Base-by-base conservation (phyloP, 148 eudicot species). In the Vaccinium vitisidaea region DNA sequence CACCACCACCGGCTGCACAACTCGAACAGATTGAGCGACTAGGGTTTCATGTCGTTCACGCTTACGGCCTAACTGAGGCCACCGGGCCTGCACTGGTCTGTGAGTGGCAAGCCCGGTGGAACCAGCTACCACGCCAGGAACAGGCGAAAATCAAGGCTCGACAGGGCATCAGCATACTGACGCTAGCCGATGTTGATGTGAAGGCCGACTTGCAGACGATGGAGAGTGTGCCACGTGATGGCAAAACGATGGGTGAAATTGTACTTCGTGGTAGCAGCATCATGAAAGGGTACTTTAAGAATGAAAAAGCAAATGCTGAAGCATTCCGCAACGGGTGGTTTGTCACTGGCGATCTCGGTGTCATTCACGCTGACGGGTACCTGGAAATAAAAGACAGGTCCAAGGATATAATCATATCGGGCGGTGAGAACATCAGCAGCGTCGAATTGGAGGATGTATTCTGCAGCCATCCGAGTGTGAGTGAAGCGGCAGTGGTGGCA, bases 341-440 rank as follows among this genome's bases (percentile, higher is more conserved):
- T 19, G 80, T 87, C n/a, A 94, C 98, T 4, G 98, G 98, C 0
- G 98, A 95, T 50, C 88, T 95, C 3, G 98, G 96, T 27, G 98
- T 95, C 6, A 82, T 95, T 7, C 92, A 95, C 85, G 87, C 90
- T 0, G 96, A 95, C 52, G 98, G 98, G 8, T 93, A 94, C 70
- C 18, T 94, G 1, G 95, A 95, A 80, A 91, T 95, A 36, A 36
- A 36, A 36, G 39, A 36, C 39, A 36, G 39, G 39, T 2, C 39
- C 39, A 36, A 2, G 39, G 39, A 36, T 36, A 36, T 36, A 36
- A 36, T 36, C 39, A 36, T 36, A 36, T 36, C 39, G 39, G 39
- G 98, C 1, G 98, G 98, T 0, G 98, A 95, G 83, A 95, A 95
- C 52, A 93, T 95, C 21, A 94, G 98, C 84, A 95, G 98, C 61